These are phyloP conservation scores for Rickenella mellea DNA, from an alignment of 768 basidiomycete species.

Conservation along the genomic window DNA sequence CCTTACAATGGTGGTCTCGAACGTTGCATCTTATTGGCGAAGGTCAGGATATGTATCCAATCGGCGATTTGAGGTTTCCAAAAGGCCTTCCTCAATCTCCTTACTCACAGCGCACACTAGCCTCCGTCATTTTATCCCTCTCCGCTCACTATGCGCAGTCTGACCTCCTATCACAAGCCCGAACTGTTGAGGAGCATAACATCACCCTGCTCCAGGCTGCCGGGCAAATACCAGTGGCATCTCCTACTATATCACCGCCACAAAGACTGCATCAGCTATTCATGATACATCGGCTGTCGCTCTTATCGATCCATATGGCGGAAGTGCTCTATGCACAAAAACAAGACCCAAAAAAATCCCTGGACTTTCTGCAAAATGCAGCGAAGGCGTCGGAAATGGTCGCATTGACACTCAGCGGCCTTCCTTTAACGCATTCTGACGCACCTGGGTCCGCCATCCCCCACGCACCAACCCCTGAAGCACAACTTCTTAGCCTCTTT, in stretches of 20 bases:
- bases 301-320: conserved; percentile 64
- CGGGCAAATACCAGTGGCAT: not conserved
- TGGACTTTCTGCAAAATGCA: conserved; percentile 66
- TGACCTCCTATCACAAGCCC: conserved; percentile 45
- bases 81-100: conserved; percentile 41
- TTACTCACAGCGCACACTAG: conserved; percentile 50
- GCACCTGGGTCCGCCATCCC: conserved; percentile 23
- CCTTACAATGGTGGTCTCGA: conserved; percentile 60
- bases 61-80: not conserved
- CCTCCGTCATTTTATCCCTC: conserved; percentile 55
- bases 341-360: conserved; percentile 63
- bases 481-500: conserved; percentile 35
- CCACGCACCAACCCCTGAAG: conserved; percentile 28
- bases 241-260: conserved; percentile 53
- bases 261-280: conserved; percentile 61
- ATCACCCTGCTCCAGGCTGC: conserved; percentile 33
- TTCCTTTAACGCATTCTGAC: conserved; percentile 24
- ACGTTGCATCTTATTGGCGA: conserved; percentile 34
- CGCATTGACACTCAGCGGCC: conserved; percentile 36
- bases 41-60: not conserved
- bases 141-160: conserved; percentile 62
- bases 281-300: conserved; percentile 64
- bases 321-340: conserved; percentile 61
- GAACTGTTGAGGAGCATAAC: conserved; percentile 42
- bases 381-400: conserved; percentile 60